A percentile compares a stretch with the other conserved stretches of the same genome.
These are phyloP conservation scores for Solanum neorickii DNA, from an alignment of 257 asterid genomes.

Conservation along the genomic window DNA sequence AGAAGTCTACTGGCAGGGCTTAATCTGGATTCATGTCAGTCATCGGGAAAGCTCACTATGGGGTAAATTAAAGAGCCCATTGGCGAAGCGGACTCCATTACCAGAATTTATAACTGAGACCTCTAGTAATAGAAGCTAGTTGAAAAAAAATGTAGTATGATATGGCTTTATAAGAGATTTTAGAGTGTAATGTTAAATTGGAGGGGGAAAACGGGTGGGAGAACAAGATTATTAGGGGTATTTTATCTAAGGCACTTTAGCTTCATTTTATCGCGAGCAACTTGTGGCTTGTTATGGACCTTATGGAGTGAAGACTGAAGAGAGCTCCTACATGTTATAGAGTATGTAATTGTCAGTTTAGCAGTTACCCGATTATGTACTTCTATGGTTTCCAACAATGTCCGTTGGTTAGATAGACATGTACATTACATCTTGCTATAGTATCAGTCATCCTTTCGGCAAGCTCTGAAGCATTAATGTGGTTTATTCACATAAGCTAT, in stretches of 20 bases:
- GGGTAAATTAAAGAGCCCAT: not conserved
- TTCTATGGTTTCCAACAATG: not conserved
- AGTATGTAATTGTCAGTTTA: not conserved
- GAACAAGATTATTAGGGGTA: not conserved
- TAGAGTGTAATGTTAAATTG: not conserved
- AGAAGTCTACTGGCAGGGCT: not conserved
- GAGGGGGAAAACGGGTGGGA: not conserved
- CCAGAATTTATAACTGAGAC: not conserved
- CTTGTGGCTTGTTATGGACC: not conserved
- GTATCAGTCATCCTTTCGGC: not conserved
- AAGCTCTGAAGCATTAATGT: not conserved
- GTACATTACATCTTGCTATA: not conserved
- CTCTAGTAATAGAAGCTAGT: not conserved
- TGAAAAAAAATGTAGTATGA: not conserved
- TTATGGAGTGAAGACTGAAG: not conserved
- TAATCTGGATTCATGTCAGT: not conserved
- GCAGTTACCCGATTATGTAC: not conserved
- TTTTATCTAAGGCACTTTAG: not conserved
- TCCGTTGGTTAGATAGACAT: not conserved
- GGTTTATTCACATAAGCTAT: not conserved
- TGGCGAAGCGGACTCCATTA: not conserved
- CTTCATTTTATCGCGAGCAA: not conserved
- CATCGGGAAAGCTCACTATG: not conserved
- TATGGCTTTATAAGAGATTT: not conserved
- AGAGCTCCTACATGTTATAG: not conserved